phyloP scores from a whole-genome alignment of 2,329 filamentous ascomycete genomes.

The Aspergillus sp. region DNA sequence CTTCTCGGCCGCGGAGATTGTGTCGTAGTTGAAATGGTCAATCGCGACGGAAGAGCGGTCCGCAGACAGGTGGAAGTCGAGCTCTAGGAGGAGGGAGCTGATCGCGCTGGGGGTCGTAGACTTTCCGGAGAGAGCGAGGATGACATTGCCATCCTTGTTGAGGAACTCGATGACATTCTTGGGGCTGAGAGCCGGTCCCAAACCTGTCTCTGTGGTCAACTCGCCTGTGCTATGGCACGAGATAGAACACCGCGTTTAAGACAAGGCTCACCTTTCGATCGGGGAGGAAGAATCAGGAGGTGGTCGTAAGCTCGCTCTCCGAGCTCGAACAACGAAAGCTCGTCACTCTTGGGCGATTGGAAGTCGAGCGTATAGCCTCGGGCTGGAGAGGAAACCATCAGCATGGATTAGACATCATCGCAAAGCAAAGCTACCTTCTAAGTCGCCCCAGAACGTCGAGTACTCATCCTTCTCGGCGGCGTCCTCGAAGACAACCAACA shows the following conservation, averaged over 20 bases:
- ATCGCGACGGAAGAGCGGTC: conserved; percentile 84
- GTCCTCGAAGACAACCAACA: conserved; percentile 86
- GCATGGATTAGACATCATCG: conserved; percentile 2
- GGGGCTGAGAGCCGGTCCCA: conserved; percentile 84
- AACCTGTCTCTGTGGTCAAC: conserved; percentile 55
- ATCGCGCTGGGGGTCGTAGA: conserved; percentile 69
- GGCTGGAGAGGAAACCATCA: conserved; percentile 49
- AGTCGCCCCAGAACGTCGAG: conserved; percentile 64
- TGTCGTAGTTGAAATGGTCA: conserved; percentile 95
- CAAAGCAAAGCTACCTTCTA: conserved; percentile 39
- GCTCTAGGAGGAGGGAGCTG: conserved; percentile 75
- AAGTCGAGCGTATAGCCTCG: conserved; percentile 80
- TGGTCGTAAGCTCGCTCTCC: conserved; percentile 91
- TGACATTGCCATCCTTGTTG: conserved; percentile 86
- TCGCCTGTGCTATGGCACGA: conserved; percentile 7
- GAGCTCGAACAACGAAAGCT: conserved; percentile 74
- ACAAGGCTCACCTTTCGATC: conserved; percentile 69
- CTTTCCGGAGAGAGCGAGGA: conserved; percentile 76
- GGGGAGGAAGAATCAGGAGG: conserved; percentile 80
- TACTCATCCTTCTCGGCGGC: conserved; percentile 76
- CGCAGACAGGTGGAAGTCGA: conserved; percentile 82
- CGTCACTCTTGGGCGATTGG: conserved; percentile 77
- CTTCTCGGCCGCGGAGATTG: conserved; percentile 68
- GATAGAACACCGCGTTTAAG: too few species aligned
- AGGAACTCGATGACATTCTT: conserved; percentile 85